Conservation (phyloP, 176 grass and related monocot species). For the Aechmea fasciata region DNA sequence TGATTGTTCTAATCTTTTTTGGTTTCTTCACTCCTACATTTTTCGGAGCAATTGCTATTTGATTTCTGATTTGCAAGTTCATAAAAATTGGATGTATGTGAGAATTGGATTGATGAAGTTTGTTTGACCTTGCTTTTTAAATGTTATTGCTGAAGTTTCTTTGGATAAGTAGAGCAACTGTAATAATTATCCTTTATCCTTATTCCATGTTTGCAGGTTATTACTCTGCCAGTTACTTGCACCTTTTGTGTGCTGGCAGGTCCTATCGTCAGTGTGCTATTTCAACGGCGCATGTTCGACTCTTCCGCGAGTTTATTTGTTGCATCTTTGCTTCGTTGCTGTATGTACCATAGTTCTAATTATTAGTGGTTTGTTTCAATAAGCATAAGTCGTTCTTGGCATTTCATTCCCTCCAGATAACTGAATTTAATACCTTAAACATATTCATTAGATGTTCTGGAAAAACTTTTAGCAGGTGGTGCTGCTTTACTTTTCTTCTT, state of each 20-base stretch:
- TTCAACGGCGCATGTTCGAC: slow-evolving; percentile 2
- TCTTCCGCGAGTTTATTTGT: neutral
- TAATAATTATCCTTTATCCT: neutral
- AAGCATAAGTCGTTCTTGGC: neutral
- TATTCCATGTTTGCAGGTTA: neutral
- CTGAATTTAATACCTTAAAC: no score
- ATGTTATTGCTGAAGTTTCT: slow-evolving; percentile 1
- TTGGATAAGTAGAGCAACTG: neutral
- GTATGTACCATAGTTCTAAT: neutral
- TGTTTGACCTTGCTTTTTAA: neutral
- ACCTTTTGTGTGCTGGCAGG: slow-evolving; percentile 5
- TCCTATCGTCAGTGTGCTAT: neutral
- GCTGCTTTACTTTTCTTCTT: no score
- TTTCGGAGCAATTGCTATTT: no score
- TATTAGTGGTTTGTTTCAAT: no score
- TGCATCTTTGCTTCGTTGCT: neutral
- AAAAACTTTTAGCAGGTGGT: no score
- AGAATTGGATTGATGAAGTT: neutral
- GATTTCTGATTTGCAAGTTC: neutral
- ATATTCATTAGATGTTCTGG: no score
- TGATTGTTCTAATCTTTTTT: no score
- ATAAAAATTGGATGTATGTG: neutral
- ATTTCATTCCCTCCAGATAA: neutral
- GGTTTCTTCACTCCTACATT: no score
- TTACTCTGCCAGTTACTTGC: slow-evolving; percentile 7